Conservation (phyloP, 1,284 basidiomycete genomes). For the Irpex rosettiformis region DNA sequence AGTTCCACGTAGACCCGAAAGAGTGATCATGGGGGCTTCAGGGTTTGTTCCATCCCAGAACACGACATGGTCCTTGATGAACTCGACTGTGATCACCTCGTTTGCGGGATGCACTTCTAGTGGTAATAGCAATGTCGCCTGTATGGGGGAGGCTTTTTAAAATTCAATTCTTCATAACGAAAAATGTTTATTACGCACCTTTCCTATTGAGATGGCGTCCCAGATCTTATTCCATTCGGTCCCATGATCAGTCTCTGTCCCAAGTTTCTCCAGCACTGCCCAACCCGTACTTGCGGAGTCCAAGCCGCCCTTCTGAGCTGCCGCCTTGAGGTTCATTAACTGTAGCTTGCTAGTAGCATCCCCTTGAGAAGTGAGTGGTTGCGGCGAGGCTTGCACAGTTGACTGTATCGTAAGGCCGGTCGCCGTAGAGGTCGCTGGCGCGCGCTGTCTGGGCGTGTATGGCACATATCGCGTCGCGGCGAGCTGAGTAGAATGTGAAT, state of each 20-base stretch:
- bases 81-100: slow-evolving; percentile 65
- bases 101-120: slow-evolving; percentile 47
- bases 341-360: slow-evolving; percentile 70
- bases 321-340: slow-evolving; percentile 77
- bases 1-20: slow-evolving; percentile 77
- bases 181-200: slow-evolving; percentile 42
- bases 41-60: slow-evolving; percentile 51
- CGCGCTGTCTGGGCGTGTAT: slow-evolving; percentile 54
- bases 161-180: too few relatives aligned
- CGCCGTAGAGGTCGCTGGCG: slow-evolving; percentile 47
- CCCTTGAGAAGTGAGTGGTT: slow-evolving; percentile 34
- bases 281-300: slow-evolving; percentile 73
- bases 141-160: too few relatives aligned
- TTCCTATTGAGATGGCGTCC: slow-evolving; percentile 60
- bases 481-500: slow-evolving; percentile 21
- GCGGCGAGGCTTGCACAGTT: slow-evolving; percentile 33
- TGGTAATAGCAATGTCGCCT: slow-evolving; percentile 81
- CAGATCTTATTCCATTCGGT: slow-evolving; percentile 78
- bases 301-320: slow-evolving; percentile 72
- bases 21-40: slow-evolving; percentile 58
- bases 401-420: slow-evolving; percentile 41
- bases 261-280: slow-evolving; percentile 79
- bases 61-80: slow-evolving; percentile 76
- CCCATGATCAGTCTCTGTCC: slow-evolving; percentile 56
- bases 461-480: slow-evolving; percentile 44